phyloP scores from a whole-genome alignment of 148 eudicot genomes.

The Polygonum maritimum region DNA sequence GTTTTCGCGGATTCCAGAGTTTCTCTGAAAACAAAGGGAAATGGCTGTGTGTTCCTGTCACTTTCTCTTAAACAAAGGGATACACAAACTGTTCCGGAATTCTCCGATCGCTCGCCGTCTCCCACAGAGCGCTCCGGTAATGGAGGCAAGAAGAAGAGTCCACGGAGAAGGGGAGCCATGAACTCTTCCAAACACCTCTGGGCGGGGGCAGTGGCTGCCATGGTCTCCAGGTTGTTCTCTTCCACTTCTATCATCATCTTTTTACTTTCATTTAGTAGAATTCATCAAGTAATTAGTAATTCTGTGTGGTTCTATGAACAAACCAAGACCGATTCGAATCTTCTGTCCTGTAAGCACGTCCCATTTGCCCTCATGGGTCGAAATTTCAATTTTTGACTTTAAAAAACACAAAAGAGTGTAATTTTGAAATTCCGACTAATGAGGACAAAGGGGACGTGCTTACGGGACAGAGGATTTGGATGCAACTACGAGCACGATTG shows the following conservation, averaged over 20 bases:
- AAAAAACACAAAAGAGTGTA: no score
- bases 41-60: constrained; percentile 36
- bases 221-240: constrained; percentile 68
- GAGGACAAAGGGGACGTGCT: no score
- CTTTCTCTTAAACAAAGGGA: constrained; percentile 31
- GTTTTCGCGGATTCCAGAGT: not conserved
- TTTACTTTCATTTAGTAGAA: not conserved
- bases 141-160: constrained; percentile 14
- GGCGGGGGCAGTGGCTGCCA: constrained; percentile 92
- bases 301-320: not conserved
- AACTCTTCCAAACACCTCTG: constrained; percentile 83
- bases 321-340: no score
- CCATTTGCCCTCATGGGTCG: no score
- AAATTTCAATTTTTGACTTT: no score
- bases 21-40: constrained; percentile 11
- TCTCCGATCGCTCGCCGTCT: not conserved
- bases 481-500: no score
- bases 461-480: no score
- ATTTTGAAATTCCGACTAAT: no score
- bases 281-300: not conserved
- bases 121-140: not conserved
- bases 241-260: not conserved
- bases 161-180: constrained; percentile 41
- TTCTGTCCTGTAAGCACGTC: no score
- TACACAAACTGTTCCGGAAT: constrained; percentile 17